Conservation (phyloP, 371 early-diverging fungal genomes). For the Rhizopus microsporus region DNA sequence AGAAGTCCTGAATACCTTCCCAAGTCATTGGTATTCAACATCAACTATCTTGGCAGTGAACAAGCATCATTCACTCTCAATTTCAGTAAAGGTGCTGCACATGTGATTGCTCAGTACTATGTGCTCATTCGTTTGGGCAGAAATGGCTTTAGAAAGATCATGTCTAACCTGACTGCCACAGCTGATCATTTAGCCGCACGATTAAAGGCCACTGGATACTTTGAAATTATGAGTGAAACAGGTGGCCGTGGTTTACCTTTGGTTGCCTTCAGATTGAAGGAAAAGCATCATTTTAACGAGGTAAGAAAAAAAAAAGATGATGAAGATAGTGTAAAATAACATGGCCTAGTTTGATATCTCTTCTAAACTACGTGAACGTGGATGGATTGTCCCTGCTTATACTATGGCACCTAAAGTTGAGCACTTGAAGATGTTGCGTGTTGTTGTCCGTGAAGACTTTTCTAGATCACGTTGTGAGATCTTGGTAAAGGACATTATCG, state of each 20-base stretch:
- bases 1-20: constrained; percentile 60
- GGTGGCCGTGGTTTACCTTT: constrained; percentile 60
- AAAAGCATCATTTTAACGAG: constrained; percentile 1
- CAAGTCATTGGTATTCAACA: constrained; percentile 65
- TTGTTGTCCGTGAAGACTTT: constrained; percentile 49
- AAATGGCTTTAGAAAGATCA: constrained; percentile 61
- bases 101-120: constrained; percentile 73
- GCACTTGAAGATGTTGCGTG: constrained; percentile 35
- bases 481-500: constrained; percentile 31
- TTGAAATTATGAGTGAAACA: constrained; percentile 56
- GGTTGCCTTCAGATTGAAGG: constrained; percentile 63
- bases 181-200: constrained; percentile 55
- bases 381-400: constrained; percentile 67
- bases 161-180: constrained; percentile 44
- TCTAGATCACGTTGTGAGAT: constrained; percentile 33
- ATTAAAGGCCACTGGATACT: constrained; percentile 59
- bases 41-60: constrained; percentile 65
- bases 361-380: constrained; percentile 51
- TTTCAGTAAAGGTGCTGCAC: constrained; percentile 67
- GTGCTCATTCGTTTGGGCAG: constrained; percentile 66
- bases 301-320: constrained; percentile 21
- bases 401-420: constrained; percentile 37
- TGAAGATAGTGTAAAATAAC: constrained; percentile 23
- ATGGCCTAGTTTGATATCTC: constrained; percentile 48
- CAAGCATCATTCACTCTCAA: constrained; percentile 74